phyloP scores from a whole-genome alignment of 2,329 filamentous ascomycete species.

The Beauveria rudraprayagi region DNA sequence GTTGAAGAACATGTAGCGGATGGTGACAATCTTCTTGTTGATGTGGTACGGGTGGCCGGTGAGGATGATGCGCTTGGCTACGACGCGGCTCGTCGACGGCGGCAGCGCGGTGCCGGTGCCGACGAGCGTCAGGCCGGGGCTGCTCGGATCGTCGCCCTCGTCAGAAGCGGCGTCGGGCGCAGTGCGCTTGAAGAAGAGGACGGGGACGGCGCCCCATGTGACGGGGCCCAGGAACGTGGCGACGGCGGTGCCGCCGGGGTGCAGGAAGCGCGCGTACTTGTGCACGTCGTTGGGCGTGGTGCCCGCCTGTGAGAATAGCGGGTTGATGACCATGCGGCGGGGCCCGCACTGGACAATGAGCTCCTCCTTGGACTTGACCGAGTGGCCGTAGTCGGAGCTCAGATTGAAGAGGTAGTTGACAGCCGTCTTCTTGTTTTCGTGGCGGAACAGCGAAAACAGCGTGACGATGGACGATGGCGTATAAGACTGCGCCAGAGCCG shows the following conservation, averaged over 20 bases:
- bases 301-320: conserved; percentile 81
- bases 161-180: conserved; percentile 33
- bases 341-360: conserved; percentile 87
- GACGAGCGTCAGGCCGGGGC: conserved; percentile 59
- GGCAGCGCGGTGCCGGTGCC: conserved; percentile 82
- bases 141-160: conserved; percentile 33
- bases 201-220: conserved; percentile 86
- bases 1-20: conserved; percentile 99
- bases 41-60: conserved; percentile 98
- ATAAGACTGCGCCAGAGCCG: conserved; percentile 36
- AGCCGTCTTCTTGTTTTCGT: conserved; percentile 89
- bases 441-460: conserved; percentile 79
- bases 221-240: conserved; percentile 85
- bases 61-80: conserved; percentile 88
- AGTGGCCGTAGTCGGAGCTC: conserved; percentile 63
- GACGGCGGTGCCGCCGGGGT: conserved; percentile 82
- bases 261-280: conserved; percentile 88
- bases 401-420: conserved; percentile 87
- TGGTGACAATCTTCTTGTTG: conserved; percentile 93
- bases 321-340: conserved; percentile 78
- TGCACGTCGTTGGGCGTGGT: conserved; percentile 94
- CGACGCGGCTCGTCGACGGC: conserved; percentile 66
- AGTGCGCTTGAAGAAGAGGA: conserved; percentile 73
- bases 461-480: conserved; percentile 51
- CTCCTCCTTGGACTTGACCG: conserved; percentile 87